Conservation (phyloP, 306 rosid genomes). For the Cucurbita moschata region DNA sequence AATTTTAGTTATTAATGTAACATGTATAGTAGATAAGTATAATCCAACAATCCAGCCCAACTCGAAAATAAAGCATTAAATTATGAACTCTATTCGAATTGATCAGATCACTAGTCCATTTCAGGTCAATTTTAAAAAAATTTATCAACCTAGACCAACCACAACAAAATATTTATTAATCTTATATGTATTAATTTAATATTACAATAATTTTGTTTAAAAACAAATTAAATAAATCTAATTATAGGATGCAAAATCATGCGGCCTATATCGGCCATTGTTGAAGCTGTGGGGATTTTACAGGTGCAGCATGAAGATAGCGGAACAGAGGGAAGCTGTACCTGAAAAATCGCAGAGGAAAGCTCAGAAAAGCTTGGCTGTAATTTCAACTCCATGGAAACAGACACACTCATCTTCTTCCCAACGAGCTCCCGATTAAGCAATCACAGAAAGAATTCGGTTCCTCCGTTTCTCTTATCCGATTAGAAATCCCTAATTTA, state of each 20-base stretch:
- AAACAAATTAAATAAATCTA: background rate
- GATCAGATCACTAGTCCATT: too few species aligned
- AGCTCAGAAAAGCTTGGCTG: background rate
- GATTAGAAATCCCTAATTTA: constrained; percentile 22
- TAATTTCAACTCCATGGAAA: background rate
- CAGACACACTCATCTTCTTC: background rate
- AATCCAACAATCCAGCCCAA: too few species aligned
- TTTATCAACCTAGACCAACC: too few species aligned
- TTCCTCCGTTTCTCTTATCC: constrained; percentile 2
- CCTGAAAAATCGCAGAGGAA: background rate
- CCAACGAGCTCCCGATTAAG: background rate
- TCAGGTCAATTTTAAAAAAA: too few species aligned
- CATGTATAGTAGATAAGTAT: too few species aligned
- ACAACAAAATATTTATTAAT: too few species aligned
- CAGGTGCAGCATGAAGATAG: background rate
- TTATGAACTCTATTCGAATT: too few species aligned
- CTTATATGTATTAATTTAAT: too few species aligned
- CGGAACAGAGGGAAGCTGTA: background rate
- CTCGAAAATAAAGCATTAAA: too few species aligned
- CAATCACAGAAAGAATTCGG: background rate
- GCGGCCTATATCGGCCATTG: background rate
- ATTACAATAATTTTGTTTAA: too few species aligned
- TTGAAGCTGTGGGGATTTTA: background rate
- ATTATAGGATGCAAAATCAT: background rate
- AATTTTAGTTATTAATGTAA: too few species aligned